Conservation (phyloP, 805 yeast genomes). For the Candida xyloterini region DNA sequence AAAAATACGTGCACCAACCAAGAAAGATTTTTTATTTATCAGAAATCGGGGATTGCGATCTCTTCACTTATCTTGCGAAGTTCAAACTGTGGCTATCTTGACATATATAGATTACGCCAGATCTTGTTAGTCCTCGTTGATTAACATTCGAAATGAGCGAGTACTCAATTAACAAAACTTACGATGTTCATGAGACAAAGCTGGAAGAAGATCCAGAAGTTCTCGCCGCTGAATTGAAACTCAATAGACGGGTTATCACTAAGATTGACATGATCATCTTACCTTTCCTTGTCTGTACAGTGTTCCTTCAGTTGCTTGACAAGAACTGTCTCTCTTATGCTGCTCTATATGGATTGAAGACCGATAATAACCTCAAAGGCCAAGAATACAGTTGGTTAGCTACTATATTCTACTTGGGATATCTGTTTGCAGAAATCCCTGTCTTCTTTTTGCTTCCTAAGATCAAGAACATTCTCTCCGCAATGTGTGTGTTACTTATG, state of each 20-base stretch:
- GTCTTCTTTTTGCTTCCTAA: slow-evolving; percentile 35
- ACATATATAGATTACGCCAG: too few relatives aligned
- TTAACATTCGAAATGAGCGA: too few relatives aligned
- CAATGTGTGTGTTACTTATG: slow-evolving; percentile 34
- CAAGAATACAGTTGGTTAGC: slow-evolving; percentile 53
- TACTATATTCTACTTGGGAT: slow-evolving; percentile 63
- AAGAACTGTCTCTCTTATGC: slow-evolving; percentile 44
- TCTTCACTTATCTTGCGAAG: not conserved
- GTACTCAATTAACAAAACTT: not conserved
- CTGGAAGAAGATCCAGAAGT: slow-evolving; percentile 13
- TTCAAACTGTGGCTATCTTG: not conserved
- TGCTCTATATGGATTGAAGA: slow-evolving; percentile 42
- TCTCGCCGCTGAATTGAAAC: slow-evolving; percentile 16
- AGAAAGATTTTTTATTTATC: not conserved
- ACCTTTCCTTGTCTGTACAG: slow-evolving; percentile 31
- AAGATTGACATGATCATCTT: slow-evolving; percentile 25
- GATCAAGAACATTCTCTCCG: slow-evolving; percentile 30
- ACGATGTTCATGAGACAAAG: not conserved
- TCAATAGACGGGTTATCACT: slow-evolving; percentile 20
- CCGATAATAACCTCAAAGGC: slow-evolving; percentile 40
- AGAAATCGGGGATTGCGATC: not conserved
- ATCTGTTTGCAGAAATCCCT: slow-evolving; percentile 55
- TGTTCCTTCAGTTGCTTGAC: slow-evolving; percentile 35
- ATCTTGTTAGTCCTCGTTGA: too few relatives aligned
- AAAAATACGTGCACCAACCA: not conserved